Percentiles rank a stretch among this genome's conserved stretches.
Conservation (phyloP, 2,329 filamentous ascomycete species). For the Xylaria sp. region DNA sequence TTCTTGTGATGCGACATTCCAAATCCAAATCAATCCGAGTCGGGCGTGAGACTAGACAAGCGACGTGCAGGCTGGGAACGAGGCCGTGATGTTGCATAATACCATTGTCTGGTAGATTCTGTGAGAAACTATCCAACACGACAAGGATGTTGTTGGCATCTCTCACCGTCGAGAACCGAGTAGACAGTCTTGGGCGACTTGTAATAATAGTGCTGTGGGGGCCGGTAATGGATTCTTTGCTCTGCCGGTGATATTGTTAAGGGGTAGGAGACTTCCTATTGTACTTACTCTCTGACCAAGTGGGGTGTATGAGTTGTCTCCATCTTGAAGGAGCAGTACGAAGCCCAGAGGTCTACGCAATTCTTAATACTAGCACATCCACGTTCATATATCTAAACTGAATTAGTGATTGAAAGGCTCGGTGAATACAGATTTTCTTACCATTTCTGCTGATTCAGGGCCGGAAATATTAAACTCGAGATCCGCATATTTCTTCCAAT, state of each 20-base stretch:
- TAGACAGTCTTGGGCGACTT: slow-evolving; percentile 52
- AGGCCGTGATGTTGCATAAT: slow-evolving; percentile 54
- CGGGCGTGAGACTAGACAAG: slow-evolving; percentile 51
- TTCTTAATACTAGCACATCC: slow-evolving; percentile 92
- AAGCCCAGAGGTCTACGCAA: slow-evolving; percentile 96
- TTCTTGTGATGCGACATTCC: slow-evolving; percentile 64
- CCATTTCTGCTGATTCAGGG: slow-evolving; percentile 97
- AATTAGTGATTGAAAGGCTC: slow-evolving; percentile 43
- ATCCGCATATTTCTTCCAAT: slow-evolving; percentile 99
- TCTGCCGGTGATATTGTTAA: slow-evolving; percentile 65
- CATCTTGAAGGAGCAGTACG: slow-evolving; percentile 98
- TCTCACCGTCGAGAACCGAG: slow-evolving; percentile 72
- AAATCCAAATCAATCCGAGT: slow-evolving; percentile 57
- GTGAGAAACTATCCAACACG: slow-evolving; percentile 72
- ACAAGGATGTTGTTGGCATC: slow-evolving; percentile 70
- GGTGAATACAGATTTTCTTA: slow-evolving; percentile 51
- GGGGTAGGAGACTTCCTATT: slow-evolving; percentile 73
- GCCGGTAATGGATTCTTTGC: slow-evolving; percentile 49
- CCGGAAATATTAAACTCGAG: slow-evolving; percentile 97
- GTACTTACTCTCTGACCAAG: slow-evolving; percentile 99
- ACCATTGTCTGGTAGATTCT: slow-evolving; percentile 71
- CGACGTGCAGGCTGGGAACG: slow-evolving; percentile 55
- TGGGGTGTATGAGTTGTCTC: slow-evolving; percentile 95
- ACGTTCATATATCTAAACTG: slow-evolving; percentile 85
- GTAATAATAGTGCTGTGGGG: slow-evolving; percentile 44